phyloP scores from a whole-genome alignment of 345 rosid species.

The Pistacia integerrima region DNA sequence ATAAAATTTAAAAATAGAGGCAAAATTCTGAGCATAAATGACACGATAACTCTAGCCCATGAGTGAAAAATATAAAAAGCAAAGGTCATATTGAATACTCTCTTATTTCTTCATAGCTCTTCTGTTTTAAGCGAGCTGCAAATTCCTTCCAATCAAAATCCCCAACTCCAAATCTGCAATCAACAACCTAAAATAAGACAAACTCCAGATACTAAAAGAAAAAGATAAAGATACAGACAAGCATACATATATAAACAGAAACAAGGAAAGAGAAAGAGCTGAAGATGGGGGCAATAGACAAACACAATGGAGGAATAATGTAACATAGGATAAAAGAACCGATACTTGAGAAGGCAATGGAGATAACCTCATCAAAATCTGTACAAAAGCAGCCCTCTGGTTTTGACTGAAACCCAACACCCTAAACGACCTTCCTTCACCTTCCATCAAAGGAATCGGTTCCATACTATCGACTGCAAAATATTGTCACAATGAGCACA shows the following conservation, averaged over 20 bases:
- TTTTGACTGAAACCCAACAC: slow-evolving; percentile 92
- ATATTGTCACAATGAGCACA: slow-evolving; percentile 20
- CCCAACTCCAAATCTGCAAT: slow-evolving; percentile 85
- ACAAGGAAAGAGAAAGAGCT: not conserved
- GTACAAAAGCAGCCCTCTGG: slow-evolving; percentile 94
- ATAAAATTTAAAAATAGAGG: no score
- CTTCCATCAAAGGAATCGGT: slow-evolving; percentile 96
- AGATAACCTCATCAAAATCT: slow-evolving; percentile 84
- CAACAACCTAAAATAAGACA: slow-evolving; percentile 19
- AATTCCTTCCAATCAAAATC: slow-evolving; percentile 93
- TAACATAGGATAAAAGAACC: not conserved
- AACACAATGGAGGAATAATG: not conserved
- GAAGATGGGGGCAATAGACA: not conserved
- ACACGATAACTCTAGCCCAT: not conserved
- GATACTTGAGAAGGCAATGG: slow-evolving; percentile 5
- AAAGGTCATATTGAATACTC: slow-evolving; percentile 49
- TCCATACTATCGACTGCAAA: slow-evolving; percentile 65
- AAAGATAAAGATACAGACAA: not conserved
- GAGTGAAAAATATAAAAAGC: slow-evolving; percentile 17
- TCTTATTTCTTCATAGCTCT: slow-evolving; percentile 78
- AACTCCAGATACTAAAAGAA: slow-evolving; percentile 9
- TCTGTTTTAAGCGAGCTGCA: slow-evolving; percentile 85
- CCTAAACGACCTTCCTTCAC: slow-evolving; percentile 93
- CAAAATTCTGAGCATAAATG: slow-evolving; percentile 7
- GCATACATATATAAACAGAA: not conserved